A percentile compares a stretch with the other conserved stretches of the same genome.
Conservation (phyloP, 805 yeast genomes). For the Sugiyamaella valdiviana region DNA sequence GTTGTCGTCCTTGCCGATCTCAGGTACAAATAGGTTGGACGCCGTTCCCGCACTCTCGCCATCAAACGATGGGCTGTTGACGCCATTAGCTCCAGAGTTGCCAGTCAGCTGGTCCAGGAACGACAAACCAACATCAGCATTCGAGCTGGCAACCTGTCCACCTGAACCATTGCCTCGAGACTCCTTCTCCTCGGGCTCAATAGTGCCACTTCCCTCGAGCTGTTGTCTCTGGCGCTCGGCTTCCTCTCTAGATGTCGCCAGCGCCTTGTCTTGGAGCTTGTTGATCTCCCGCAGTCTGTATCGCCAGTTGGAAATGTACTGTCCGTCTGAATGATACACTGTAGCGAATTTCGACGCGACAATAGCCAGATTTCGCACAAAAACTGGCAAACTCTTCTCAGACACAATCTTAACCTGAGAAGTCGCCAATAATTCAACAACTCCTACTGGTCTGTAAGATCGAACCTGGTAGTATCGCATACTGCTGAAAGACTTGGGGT, state of each 20-base stretch:
- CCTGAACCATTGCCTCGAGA: neutral
- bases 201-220: slow-evolving; percentile 3
- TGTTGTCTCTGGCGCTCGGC: neutral
- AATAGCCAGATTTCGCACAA: slow-evolving; percentile 60
- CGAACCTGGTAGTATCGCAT: slow-evolving; percentile 49
- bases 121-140: slow-evolving; percentile 12
- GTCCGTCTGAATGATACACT: slow-evolving; percentile 62
- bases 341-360: slow-evolving; percentile 67
- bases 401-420: slow-evolving; percentile 68
- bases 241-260: neutral
- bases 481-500: slow-evolving; percentile 2
- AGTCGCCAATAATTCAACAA: slow-evolving; percentile 72
- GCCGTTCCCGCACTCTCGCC: slow-evolving; percentile 1
- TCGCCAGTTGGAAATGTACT: slow-evolving; percentile 59
- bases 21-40: neutral
- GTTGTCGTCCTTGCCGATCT: slow-evolving; percentile 1
- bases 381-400: slow-evolving; percentile 51
- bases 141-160: neutral
- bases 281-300: slow-evolving; percentile 54
- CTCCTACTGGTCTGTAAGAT: slow-evolving; percentile 56
- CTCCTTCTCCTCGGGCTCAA: neutral
- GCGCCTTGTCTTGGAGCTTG: slow-evolving; percentile 28
- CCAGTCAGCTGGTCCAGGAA: slow-evolving; percentile 16
- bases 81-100: neutral
- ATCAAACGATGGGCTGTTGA: slow-evolving; percentile 1